Conservation (phyloP, 805 yeast species). For the Blastobotrys attinorum region DNA sequence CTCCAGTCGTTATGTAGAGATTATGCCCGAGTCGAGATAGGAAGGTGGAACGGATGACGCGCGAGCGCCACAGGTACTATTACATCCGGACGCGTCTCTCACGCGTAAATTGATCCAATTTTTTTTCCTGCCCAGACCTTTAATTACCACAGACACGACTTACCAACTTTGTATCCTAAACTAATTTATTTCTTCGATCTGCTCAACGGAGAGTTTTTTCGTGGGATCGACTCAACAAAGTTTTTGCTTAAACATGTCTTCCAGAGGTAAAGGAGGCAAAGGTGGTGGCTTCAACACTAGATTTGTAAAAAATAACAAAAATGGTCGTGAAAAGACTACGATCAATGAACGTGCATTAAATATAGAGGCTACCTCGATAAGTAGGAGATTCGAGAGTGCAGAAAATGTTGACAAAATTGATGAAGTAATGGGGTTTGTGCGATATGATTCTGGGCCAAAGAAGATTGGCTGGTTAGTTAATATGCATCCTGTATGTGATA, state of each 20-base stretch:
- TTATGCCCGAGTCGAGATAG: no score
- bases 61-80: no score
- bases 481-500: constrained; percentile 73
- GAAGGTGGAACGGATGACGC: no score
- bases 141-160: no score
- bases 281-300: constrained; percentile 4
- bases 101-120: no score
- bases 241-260: not conserved
- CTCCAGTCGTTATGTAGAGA: no score
- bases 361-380: constrained; percentile 15
- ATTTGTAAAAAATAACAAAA: constrained; percentile 3
- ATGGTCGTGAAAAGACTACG: constrained; percentile 9
- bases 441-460: constrained; percentile 62
- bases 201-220: no score
- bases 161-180: no score
- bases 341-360: constrained; percentile 11
- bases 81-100: no score
- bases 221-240: no score
- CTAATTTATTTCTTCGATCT: no score
- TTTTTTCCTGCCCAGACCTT: no score
- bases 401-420: constrained; percentile 52
- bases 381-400: constrained; percentile 13
- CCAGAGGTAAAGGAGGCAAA: not conserved
- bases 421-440: constrained; percentile 78
- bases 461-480: constrained; percentile 87